Evolutionary conservation across 1,139 yeast species (phyloP).

Genomic region (Candida tropicalis): DNA sequence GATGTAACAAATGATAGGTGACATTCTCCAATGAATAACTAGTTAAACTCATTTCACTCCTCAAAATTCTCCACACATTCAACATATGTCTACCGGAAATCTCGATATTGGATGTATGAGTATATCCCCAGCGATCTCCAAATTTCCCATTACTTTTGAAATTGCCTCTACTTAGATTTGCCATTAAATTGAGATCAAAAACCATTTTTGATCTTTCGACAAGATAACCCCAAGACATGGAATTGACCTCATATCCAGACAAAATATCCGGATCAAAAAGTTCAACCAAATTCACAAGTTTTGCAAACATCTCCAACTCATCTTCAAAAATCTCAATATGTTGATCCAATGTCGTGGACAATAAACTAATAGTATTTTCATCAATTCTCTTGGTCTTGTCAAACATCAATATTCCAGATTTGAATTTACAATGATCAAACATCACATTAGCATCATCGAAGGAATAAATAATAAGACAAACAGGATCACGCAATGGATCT

Average conservation of each 20-base stretch:
- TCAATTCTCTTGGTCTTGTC: conserved; percentile 5
- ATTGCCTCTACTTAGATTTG: conserved; percentile 46
- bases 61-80: conserved; percentile 80
- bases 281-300: conserved; percentile 58
- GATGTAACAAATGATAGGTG: conserved; percentile 65
- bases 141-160: conserved; percentile 52
- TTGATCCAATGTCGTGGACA: conserved; percentile 16
- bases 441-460: conserved; percentile 49
- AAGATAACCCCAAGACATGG: conserved; percentile 87
- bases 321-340: conserved; percentile 37
- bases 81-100: conserved; percentile 81
- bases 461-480: conserved; percentile 64
- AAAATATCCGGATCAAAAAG: conserved; percentile 83
- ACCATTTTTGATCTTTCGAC: conserved; percentile 60
- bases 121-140: conserved; percentile 80
- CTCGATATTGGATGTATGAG: conserved; percentile 69
- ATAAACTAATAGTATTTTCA: conserved; percentile 1
- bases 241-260: conserved; percentile 82
- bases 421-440: conserved; percentile 20
- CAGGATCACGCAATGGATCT: conserved; percentile 64
- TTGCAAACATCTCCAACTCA: conserved; percentile 60
- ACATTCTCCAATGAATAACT: conserved; percentile 81
- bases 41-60: conserved; percentile 62
- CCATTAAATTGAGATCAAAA: conserved; percentile 56
- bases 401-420: conserved; percentile 23